These are phyloP conservation scores for Coemansia sp. DNA, from an alignment of 192 early-diverging fungal species.

Conservation along the genomic window DNA sequence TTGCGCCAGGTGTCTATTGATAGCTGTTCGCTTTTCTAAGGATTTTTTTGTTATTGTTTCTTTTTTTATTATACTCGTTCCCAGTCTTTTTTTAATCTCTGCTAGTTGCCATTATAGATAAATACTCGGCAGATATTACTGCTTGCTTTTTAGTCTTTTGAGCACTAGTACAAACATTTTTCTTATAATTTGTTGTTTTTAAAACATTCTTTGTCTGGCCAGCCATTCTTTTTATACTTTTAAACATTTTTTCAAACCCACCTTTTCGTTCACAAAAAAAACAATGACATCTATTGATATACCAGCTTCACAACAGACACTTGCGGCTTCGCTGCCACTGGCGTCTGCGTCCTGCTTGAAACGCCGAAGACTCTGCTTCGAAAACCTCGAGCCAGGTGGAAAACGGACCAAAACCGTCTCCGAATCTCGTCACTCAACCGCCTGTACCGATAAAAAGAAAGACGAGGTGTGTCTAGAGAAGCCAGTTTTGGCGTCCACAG, in stretches of 20 bases:
- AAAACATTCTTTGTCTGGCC: no score
- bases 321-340: neutral
- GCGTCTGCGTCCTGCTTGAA: neutral
- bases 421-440: neutral
- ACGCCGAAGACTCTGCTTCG: constrained; percentile 1
- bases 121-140: constrained; percentile 1
- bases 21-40: constrained; percentile 3
- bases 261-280: neutral
- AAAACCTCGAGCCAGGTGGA: neutral
- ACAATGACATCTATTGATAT: constrained; percentile 5
- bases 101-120: neutral
- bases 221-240: no score
- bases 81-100: neutral
- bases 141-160: constrained; percentile 4
- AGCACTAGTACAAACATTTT: neutral
- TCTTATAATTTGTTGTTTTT: no score
- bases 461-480: neutral
- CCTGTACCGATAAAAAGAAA: neutral
- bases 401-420: neutral
- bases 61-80: no score
- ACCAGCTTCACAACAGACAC: neutral
- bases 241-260: neutral
- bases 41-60: no score
- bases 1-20: constrained; percentile 4
- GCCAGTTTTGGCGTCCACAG: neutral